phyloP scores from a whole-genome alignment of 116 monocot species.

The Papilionanthe hybrid region DNA sequence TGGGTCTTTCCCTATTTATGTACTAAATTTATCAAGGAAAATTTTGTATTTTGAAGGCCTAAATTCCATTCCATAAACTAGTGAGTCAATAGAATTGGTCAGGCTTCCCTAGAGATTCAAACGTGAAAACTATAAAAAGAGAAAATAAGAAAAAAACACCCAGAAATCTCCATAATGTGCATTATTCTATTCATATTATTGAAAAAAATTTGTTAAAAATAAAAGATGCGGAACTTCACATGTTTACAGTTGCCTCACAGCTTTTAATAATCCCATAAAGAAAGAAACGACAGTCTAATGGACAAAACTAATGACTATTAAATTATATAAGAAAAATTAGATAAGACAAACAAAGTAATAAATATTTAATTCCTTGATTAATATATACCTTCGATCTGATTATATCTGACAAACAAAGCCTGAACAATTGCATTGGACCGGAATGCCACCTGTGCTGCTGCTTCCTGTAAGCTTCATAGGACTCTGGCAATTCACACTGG shows the following conservation, averaged over 20 bases:
- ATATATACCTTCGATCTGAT: slow-evolving; percentile 58
- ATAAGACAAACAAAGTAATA: not conserved
- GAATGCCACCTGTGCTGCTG: slow-evolving; percentile 96
- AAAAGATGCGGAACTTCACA: not conserved
- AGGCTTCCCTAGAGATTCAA: not conserved
- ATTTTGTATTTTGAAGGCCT: not conserved
- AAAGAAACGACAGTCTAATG: not conserved
- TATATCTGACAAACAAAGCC: slow-evolving; percentile 64
- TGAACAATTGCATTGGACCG: slow-evolving; percentile 88
- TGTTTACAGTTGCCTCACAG: not conserved
- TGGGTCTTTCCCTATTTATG: not conserved
- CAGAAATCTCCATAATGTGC: not conserved
- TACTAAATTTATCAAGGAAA: not conserved
- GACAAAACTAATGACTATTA: slow-evolving; percentile 2
- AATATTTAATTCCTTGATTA: not conserved
- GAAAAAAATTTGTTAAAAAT: not conserved
- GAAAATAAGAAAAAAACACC: not conserved
- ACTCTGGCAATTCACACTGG: slow-evolving; percentile 76
- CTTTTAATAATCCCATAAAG: not conserved
- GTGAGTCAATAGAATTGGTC: not conserved
- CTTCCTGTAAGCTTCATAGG: slow-evolving; percentile 76
- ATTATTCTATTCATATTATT: not conserved
- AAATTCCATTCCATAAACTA: not conserved
- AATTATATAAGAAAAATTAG: not conserved
- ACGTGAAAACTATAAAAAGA: not conserved